Percentiles rank a stretch among this genome's conserved stretches.
Conservation (phyloP, 176 grass and related monocot genomes). For the Bonia amplexicaulis region DNA sequence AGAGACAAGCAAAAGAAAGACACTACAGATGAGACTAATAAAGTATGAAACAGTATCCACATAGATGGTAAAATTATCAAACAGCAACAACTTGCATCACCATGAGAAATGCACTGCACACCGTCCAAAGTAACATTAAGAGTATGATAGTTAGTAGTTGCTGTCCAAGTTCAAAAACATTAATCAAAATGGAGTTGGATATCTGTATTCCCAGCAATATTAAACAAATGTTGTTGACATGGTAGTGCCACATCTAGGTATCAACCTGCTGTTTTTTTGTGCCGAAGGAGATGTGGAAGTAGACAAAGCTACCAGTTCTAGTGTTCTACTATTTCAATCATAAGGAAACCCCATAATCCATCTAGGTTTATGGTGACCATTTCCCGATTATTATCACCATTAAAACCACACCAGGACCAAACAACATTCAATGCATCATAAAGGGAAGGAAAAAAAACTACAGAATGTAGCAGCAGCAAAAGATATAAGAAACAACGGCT, state of each 20-base stretch:
- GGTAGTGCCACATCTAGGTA: conserved; percentile 1
- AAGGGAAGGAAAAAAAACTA: background rate
- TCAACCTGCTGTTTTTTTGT: background rate
- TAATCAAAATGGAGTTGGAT: background rate
- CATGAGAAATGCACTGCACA: conserved; percentile 10
- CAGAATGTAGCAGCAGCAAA: conserved; percentile 24
- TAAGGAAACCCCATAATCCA: background rate
- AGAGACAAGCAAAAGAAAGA: conserved; percentile 25
- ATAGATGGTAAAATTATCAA: background rate
- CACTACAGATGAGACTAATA: conserved; percentile 15
- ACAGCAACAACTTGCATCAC: background rate
- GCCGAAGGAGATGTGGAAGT: background rate
- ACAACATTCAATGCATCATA: background rate
- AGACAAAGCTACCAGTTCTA: conserved; percentile 18
- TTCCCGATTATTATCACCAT: background rate
- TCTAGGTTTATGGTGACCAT: background rate
- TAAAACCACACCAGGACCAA: background rate
- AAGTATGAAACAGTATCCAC: conserved; percentile 11
- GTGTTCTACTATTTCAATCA: conserved; percentile 22
- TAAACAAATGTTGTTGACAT: conserved; percentile 1
- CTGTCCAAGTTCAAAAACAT: background rate
- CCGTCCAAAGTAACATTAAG: background rate
- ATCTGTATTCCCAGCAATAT: conserved; percentile 1
- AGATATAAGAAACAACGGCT: background rate
- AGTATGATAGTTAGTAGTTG: background rate